These are phyloP conservation scores for Penicillium sp. DNA, from an alignment of 2,329 filamentous ascomycete genomes.

Conservation along the genomic window DNA sequence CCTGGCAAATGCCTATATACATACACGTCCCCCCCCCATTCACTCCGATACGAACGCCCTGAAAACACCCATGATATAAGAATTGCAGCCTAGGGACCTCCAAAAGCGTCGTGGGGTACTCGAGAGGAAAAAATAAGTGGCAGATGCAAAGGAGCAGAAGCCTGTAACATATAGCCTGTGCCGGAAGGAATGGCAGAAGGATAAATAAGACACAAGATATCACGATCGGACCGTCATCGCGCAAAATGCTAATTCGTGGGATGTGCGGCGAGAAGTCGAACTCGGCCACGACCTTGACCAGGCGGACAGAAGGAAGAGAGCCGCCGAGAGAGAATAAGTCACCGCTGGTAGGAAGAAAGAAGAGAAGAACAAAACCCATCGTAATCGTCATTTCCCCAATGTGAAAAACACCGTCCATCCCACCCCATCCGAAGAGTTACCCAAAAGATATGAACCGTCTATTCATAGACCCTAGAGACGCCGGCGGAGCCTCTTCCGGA, in stretches of 20 bases:
- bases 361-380: constrained; percentile 19
- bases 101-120: constrained; percentile 8
- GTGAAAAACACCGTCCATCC: constrained; percentile 21
- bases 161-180: constrained; percentile 28
- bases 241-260: constrained; percentile 13
- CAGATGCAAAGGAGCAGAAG: constrained; percentile 18
- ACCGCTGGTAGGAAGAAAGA: constrained; percentile 12
- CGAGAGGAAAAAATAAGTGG: constrained; percentile 10
- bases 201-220: constrained; percentile 24
- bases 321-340: constrained; percentile 8
- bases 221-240: constrained; percentile 5
- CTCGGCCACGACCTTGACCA: too few species aligned
- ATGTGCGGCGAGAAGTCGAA: neutral
- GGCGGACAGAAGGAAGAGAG: constrained; percentile 1
- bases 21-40: neutral
- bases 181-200: constrained; percentile 21
- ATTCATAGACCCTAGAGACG: constrained; percentile 24
- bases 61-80: constrained; percentile 17
- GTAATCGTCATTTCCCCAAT: constrained; percentile 25
- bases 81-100: constrained; percentile 13
- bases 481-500: constrained; percentile 11
- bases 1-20: constrained; percentile 21
- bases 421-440: constrained; percentile 22
- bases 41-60: constrained; percentile 3
- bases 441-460: constrained; percentile 24